Percentiles rank a stretch among this genome's conserved stretches.
phyloP scores from a whole-genome alignment of 139 green algal species.

The Trebouxia sp. region DNA sequence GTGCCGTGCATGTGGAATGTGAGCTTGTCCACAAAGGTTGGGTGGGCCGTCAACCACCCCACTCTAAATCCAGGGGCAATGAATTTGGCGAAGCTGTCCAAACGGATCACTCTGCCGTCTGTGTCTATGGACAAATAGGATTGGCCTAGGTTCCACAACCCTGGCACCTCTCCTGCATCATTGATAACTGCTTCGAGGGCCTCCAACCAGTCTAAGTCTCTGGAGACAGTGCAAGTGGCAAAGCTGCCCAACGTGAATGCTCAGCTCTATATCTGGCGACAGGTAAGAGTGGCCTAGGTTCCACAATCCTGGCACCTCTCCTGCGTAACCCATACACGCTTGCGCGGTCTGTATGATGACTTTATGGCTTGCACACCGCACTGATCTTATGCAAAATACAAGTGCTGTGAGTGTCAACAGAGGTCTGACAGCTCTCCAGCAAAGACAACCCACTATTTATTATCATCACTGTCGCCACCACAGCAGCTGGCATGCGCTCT shows the following conservation, averaged over 20 bases:
- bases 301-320: no score
- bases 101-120: slow-evolving; percentile 28
- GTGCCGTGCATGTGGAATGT: slow-evolving; percentile 19
- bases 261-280: no score
- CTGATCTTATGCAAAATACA: no score
- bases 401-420: no score
- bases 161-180: slow-evolving; percentile 28
- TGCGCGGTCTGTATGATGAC: no score
- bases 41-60: slow-evolving; percentile 23
- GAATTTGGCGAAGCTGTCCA: slow-evolving; percentile 36
- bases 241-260: background rate
- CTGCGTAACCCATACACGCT: no score
- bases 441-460: no score
- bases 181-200: background rate
- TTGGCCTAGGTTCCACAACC: background rate
- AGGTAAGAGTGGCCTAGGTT: no score
- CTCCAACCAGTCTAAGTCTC: background rate
- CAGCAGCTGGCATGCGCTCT: no score
- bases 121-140: slow-evolving; percentile 34
- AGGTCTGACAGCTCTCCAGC: no score
- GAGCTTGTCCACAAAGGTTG: slow-evolving; percentile 7
- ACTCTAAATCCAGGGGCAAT: slow-evolving; percentile 25
- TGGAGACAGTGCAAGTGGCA: background rate
- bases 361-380: no score
- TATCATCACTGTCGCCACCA: no score